Percentiles rank a stretch among this genome's conserved stretches.
Evolutionary conservation across 768 basidiomycete genomes (phyloP).

Genomic region (Russula lepida): DNA sequence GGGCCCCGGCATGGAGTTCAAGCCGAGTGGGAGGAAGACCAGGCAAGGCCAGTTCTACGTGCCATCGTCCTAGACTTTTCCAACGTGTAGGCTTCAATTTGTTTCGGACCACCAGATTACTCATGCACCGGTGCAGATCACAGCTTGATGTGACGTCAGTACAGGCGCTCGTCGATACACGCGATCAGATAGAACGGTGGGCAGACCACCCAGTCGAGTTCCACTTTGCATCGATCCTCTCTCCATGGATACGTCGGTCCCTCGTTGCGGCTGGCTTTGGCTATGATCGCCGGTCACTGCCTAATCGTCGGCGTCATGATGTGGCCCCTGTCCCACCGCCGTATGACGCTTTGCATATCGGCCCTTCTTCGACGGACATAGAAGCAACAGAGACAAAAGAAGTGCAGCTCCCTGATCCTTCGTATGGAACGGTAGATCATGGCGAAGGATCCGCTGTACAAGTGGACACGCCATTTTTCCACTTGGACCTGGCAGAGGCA

Average conservation of each 20-base stretch:
- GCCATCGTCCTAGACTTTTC: slow-evolving; percentile 92
- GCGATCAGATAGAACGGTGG: slow-evolving; percentile 84
- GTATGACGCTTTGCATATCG: slow-evolving; percentile 37
- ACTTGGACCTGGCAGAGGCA: slow-evolving; percentile 41
- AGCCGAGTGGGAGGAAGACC: slow-evolving; percentile 43
- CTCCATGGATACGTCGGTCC: slow-evolving; percentile 89
- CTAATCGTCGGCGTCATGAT: slow-evolving; percentile 39
- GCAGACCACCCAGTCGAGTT: slow-evolving; percentile 75
- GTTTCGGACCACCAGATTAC: not conserved
- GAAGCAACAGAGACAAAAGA: slow-evolving; percentile 7
- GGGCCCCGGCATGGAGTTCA: slow-evolving; percentile 49
- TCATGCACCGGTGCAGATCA: slow-evolving; percentile 36
- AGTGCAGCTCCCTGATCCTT: not conserved
- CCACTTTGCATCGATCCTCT: slow-evolving; percentile 88
- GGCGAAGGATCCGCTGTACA: slow-evolving; percentile 31
- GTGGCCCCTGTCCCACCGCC: slow-evolving; percentile 75
- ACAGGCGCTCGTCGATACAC: slow-evolving; percentile 85
- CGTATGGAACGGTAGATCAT: slow-evolving; percentile 11
- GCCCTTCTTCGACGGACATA: slow-evolving; percentile 19
- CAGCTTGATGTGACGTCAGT: slow-evolving; percentile 90
- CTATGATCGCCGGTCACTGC: slow-evolving; percentile 40
- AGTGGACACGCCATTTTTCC: slow-evolving; percentile 76
- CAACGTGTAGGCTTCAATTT: slow-evolving; percentile 45
- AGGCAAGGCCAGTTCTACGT: slow-evolving; percentile 56
- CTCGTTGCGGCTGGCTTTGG: slow-evolving; percentile 90